These are phyloP conservation scores for Polychytrium aggregatum DNA, from an alignment of 192 early-diverging fungal genomes.

Conservation along the genomic window DNA sequence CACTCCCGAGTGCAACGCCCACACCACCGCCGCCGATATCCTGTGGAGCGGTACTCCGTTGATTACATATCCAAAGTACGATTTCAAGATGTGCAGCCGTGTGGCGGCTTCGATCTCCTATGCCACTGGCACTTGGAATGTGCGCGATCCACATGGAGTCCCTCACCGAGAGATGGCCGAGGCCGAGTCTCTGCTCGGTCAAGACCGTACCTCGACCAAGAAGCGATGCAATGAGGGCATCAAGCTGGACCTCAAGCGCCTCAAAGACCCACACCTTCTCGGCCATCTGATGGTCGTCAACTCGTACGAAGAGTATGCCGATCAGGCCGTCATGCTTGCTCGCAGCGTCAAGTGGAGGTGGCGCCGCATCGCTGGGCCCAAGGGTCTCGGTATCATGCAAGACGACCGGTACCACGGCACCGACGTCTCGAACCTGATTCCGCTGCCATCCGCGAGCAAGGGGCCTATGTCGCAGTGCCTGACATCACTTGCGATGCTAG, in stretches of 20 bases:
- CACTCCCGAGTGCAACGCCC: conserved; percentile 93
- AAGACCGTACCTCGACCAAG: not conserved
- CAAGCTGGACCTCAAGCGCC: conserved; percentile 8
- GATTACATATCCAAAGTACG: conserved; percentile 75
- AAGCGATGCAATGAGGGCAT: not conserved
- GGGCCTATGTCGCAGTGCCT: conserved; percentile 6
- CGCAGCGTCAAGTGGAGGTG: conserved; percentile 19
- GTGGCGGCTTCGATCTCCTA: conserved; percentile 79
- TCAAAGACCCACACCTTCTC: conserved; percentile 15
- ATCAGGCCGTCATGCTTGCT: conserved; percentile 27
- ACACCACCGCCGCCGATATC: conserved; percentile 91
- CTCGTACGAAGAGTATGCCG: conserved; percentile 36
- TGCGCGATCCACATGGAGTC: conserved; percentile 20
- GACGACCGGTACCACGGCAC: not conserved
- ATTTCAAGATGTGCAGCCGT: conserved; percentile 83
- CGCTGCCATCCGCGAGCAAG: not conserved
- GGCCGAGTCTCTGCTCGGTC: not conserved
- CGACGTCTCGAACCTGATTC: not conserved
- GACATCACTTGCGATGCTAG: too few species aligned
- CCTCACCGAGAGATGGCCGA: conserved; percentile 1
- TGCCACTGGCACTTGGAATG: conserved; percentile 53
- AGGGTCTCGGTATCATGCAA: conserved; percentile 3
- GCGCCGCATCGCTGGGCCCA: conserved; percentile 9
- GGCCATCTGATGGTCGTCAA: conserved; percentile 38
- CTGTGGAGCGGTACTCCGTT: conserved; percentile 91